Base-by-base conservation (phyloP, 257 asterid species). In the Pogostemon cablin region DNA sequence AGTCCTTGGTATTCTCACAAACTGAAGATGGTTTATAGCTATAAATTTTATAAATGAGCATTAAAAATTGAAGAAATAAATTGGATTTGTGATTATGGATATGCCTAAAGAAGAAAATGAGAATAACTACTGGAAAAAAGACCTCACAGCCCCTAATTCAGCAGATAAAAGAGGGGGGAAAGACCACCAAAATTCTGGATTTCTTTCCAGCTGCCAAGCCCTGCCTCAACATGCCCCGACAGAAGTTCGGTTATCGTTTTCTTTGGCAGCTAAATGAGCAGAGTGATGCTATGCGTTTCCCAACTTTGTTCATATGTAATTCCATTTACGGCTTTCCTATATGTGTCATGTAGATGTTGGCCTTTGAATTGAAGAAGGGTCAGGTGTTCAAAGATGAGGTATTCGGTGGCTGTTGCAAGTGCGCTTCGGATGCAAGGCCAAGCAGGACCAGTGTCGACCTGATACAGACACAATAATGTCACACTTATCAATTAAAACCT, bases 371-470 rank as follows among this genome's bases (percentile, higher is more conserved):
- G 84, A 82, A 54, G 86, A 78, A 65, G 83, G 67, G 41, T 82
- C 87, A 63, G 25, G 80, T 75, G 20, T 76, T 82, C 79, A 84
- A 77, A 20, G 87, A 77, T 47, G 88, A 64, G 32, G 67, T 20
- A 34, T 60, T 79, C 11, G 81, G 87, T n/a, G 84, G 71, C 61
- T 81, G 85, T 66, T 70, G 86, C 73, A 70, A 10, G 56, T 79
- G 72, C 4, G 83, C 67, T 78, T 85, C 90, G 41, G 81, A 60
- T 48, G 83, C 82, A 59, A 90, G 87, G 73, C 93, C 95, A 69
- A 90, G 95, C 57, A 85, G 73, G 65, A 35, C 81, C 9, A 84
- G 77, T 3, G 83, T 81, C 42, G 96, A 75, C 84, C 98, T 93
- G 93, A 74, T 50, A 74, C 53, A 66, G 47, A 43, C 15, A 11